Percentiles rank a stretch among this genome's conserved stretches.
These are phyloP conservation scores for Phylloporus sp. DNA, from an alignment of 768 basidiomycete species.

Conservation along the genomic window DNA sequence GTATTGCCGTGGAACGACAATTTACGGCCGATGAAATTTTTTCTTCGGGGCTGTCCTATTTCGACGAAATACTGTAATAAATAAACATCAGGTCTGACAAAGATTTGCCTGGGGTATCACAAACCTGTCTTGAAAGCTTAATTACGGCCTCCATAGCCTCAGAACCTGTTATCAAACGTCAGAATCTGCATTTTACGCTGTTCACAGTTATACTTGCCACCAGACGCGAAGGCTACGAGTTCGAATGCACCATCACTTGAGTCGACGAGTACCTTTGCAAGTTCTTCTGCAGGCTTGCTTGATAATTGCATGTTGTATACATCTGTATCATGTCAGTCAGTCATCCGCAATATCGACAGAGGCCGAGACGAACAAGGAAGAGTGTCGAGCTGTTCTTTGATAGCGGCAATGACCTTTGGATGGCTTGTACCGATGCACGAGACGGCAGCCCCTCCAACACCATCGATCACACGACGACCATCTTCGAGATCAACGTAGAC, in stretches of 20 bases:
- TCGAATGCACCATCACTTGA: constrained; percentile 71
- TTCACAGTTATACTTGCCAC: constrained; percentile 43
- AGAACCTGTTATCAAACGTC: constrained; percentile 47
- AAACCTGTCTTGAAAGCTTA: constrained; percentile 74
- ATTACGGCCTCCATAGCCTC: constrained; percentile 88
- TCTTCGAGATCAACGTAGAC: constrained; percentile 68
- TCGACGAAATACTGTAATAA: constrained; percentile 60
- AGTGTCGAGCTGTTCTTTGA: constrained; percentile 77
- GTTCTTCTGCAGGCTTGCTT: constrained; percentile 73
- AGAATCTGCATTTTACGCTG: neutral
- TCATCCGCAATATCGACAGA: neutral
- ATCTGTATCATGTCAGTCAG: constrained; percentile 41
- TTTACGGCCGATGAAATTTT: constrained; percentile 72
- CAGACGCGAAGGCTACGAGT: constrained; percentile 64
- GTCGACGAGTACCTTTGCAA: constrained; percentile 63
- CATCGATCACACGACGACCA: constrained; percentile 69
- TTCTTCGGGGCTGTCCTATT: constrained; percentile 62
- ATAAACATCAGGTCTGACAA: constrained; percentile 10
- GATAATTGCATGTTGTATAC: constrained; percentile 85
- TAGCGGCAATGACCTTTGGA: constrained; percentile 63
- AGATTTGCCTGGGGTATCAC: constrained; percentile 2
- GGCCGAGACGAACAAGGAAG: constrained; percentile 66
- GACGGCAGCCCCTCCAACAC: constrained; percentile 83
- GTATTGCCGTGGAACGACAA: constrained; percentile 88
- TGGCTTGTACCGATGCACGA: constrained; percentile 71